phyloP scores from a whole-genome alignment of 352 stramenopile genomes.

The Globisporangium irregulare region DNA sequence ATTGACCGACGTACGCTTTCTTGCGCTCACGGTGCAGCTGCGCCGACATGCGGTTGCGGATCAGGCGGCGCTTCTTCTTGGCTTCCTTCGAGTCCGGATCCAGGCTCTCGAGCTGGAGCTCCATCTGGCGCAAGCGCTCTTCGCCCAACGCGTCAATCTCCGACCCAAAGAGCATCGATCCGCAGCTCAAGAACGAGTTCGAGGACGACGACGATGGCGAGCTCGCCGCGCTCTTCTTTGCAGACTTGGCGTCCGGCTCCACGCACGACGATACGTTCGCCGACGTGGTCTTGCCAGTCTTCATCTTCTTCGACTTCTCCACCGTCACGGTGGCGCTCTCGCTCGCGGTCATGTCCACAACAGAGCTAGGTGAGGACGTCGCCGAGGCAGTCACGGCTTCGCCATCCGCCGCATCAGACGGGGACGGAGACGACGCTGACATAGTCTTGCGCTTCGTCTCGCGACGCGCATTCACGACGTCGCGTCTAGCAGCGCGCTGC shows the following conservation, averaged over 20 bases:
- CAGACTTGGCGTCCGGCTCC: slow-evolving; percentile 5
- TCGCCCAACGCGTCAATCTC: slow-evolving; percentile 69
- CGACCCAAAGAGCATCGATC: slow-evolving; percentile 27
- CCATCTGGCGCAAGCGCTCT: slow-evolving; percentile 79
- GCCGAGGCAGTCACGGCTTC: not conserved
- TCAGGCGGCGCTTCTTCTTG: slow-evolving; percentile 88
- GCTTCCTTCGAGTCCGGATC: slow-evolving; percentile 87
- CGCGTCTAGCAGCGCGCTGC: slow-evolving; percentile 56
- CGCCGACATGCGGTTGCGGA: slow-evolving; percentile 87
- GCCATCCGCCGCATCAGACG: not conserved
- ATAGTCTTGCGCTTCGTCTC: slow-evolving; percentile 75
- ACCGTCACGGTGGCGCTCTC: slow-evolving; percentile 18
- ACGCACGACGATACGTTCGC: slow-evolving; percentile 22
- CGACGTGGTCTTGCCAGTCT: slow-evolving; percentile 58
- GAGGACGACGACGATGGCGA: slow-evolving; percentile 20
- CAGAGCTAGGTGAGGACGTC: slow-evolving; percentile 5
- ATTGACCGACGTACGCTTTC: slow-evolving; percentile 85
- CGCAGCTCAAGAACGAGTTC: slow-evolving; percentile 16
- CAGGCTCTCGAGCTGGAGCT: slow-evolving; percentile 77
- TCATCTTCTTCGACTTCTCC: slow-evolving; percentile 72
- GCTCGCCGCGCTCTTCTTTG: slow-evolving; percentile 12
- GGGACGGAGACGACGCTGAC: slow-evolving; percentile 13
- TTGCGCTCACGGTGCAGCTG: slow-evolving; percentile 87
- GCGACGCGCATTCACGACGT: slow-evolving; percentile 64
- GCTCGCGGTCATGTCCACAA: slow-evolving; percentile 12